Conservation (phyloP, 2,329 filamentous ascomycete species). For the Scleromitrula shiraiana region DNA sequence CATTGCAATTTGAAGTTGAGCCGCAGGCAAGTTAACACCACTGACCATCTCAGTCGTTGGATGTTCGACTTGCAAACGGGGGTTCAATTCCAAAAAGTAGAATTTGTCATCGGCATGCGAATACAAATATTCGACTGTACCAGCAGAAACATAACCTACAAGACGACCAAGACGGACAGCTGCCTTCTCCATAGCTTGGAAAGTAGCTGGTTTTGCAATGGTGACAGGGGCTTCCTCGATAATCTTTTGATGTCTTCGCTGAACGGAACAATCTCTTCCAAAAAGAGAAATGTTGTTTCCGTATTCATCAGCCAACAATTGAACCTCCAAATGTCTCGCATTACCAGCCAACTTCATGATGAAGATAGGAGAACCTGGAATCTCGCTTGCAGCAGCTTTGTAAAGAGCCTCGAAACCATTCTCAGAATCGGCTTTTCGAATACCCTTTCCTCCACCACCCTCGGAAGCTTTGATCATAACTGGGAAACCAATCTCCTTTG, state of each 20-base stretch:
- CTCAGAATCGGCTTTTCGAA: constrained; percentile 84
- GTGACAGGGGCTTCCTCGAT: constrained; percentile 98
- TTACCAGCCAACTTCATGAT: constrained; percentile 99
- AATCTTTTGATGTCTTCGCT: constrained; percentile 98
- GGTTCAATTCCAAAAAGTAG: constrained; percentile 98
- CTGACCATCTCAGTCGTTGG: constrained; percentile 99
- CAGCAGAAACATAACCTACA: constrained; percentile 96
- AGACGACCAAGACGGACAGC: constrained; percentile 89
- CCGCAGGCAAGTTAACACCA: constrained; percentile 92
- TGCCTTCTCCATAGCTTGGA: constrained; percentile 93
- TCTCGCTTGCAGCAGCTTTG: constrained; percentile 93
- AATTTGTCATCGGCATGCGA: constrained; percentile 97
- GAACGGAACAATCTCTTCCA: constrained; percentile 96
- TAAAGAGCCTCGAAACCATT: constrained; percentile 81
- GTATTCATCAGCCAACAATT: constrained; percentile 96
- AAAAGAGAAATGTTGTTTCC: constrained; percentile 99
- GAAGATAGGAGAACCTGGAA: constrained; percentile 97
- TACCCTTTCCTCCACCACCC: constrained; percentile 98
- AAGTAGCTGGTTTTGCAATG: constrained; percentile 81
- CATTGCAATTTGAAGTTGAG: constrained; percentile 98
- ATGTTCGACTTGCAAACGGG: constrained; percentile 98
- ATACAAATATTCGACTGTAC: constrained; percentile 98
- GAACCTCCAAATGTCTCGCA: constrained; percentile 92
- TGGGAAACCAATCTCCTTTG: constrained; percentile 88
- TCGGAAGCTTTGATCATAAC: constrained; percentile 99